Percentiles rank a stretch among this genome's conserved stretches.
Evolutionary conservation across 805 yeast genomes (phyloP).

Genomic region (Yamadazyma tumulicola): DNA sequence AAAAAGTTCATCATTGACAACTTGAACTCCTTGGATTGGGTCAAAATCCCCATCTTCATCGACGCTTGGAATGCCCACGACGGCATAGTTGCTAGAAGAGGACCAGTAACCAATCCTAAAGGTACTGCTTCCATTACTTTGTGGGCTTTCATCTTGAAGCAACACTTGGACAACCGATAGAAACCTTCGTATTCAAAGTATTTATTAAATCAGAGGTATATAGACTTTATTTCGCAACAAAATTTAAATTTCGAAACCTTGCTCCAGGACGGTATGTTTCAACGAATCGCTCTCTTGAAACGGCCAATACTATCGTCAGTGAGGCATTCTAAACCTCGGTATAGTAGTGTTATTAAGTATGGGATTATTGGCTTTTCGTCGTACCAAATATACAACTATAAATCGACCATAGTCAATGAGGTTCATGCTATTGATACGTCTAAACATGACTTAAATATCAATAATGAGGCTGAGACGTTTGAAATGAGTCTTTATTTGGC

Average conservation of each 20-base stretch:
- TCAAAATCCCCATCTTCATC: constrained; percentile 69
- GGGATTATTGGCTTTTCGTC: constrained; percentile 7
- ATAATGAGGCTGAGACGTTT: constrained; percentile 55
- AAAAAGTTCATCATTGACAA: constrained; percentile 44
- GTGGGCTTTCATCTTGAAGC: constrained; percentile 43
- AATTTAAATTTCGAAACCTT: too few relatives aligned
- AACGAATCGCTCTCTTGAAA: not conserved
- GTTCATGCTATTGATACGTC: constrained; percentile 28
- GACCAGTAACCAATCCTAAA: constrained; percentile 46
- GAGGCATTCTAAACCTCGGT: not conserved
- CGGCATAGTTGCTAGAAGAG: constrained; percentile 77
- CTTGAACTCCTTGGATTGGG: constrained; percentile 68
- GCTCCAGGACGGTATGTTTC: too few relatives aligned
- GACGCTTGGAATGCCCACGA: constrained; percentile 81
- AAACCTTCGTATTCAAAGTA: too few relatives aligned
- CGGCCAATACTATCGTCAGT: not conserved
- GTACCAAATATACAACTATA: constrained; percentile 8
- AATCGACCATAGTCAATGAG: constrained; percentile 20
- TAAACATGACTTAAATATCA: constrained; percentile 43
- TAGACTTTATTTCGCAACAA: too few relatives aligned
- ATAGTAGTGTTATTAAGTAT: constrained; percentile 1
- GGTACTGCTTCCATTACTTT: constrained; percentile 52
- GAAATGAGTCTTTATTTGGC: constrained; percentile 63
- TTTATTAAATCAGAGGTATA: too few relatives aligned
- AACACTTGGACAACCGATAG: constrained; percentile 17